Evolutionary conservation across 2,329 filamentous ascomycete genomes (phyloP), one percentile per base, ranked within the genome.

Genomic region (Epichloe elymi): DNA sequence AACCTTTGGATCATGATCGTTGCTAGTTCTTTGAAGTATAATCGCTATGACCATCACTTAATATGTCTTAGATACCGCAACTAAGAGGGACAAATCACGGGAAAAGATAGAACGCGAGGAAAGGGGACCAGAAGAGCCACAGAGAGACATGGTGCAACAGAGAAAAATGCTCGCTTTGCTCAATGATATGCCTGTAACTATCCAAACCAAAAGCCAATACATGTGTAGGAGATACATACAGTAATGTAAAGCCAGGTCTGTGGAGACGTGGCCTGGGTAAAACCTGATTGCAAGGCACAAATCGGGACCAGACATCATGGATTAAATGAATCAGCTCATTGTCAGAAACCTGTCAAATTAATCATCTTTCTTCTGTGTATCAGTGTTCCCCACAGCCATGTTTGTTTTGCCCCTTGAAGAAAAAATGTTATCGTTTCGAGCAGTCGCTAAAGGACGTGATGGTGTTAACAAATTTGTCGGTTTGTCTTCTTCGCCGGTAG

Each of bases 401-500:
- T 58, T 62, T 15, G 62, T 57, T 43, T 72, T 67, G 20, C 68
- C 70, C 37, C 71, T 65, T 14, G 71, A 56, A 12, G 57, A 54
- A 11, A 66, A 65, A 10, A 69, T 67, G 2, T 66, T 66, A 7
- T 69, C 45, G 15, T 14, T 11, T 30, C 35, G 67, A 30, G 63
- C 68, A 33, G 70, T 65, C 23, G 67, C 66, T 3, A 67, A 70
- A 8, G 67, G 64, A 47, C 53, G 55, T 11, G 62, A 57, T 43
- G 65, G 58, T 52, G 64, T 66, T 48, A 64, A 56, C 46, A 69
- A 53, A 44, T 61, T 61, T 23, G 60, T 7, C 26, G 19, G 8
- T 36, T 63, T 65, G 42, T 74, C 75, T 55, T 81, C 78, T 49
- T 81, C 77, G 59, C 75, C 77, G 20, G 71, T 70, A 20, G 76